Evolutionary conservation across 2,329 filamentous ascomycete species (phyloP), one percentile per base, ranked within the genome.

Genomic region (Penicillium expansum): DNA sequence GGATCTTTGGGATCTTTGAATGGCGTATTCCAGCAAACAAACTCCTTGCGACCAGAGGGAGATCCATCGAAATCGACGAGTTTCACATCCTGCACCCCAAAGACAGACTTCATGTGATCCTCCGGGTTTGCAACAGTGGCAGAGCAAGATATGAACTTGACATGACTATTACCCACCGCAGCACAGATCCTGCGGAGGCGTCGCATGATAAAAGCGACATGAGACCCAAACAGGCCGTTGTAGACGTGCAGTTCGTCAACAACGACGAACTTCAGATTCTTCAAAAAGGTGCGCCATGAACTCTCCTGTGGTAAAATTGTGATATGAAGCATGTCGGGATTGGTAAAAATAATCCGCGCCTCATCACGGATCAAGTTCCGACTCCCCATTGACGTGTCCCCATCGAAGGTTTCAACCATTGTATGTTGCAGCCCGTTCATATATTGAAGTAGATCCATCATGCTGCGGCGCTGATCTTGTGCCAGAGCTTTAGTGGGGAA

Each of bases 401-500:
- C 94, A 70, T 99, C 94, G 64, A 96, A 97, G 0, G 94, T 97
- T 69, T 97, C 94, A 2, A 97, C 91, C 18, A 95, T 77, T 0
- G 86, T 79, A 41, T 90, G 81, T 68, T 92, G 86, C 22, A 97
- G 75, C 0, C 86, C 87, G 1, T 88, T 83, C 82, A 99, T 90
- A 66, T 89, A 96, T 0, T 83, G 77, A 59, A 97, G 78, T 69
- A 97, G 83, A 52, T 96, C 91, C 67, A 90, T 90, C 71, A 99
- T 79, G 64, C 92, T 96, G 64, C 92, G 84, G 65, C 88, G 86
- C 73, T 99, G 94, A 73, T 99, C 94, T 71, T 99, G 94, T 0
- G 94, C 93, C 16, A 99, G 77, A 1, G 94, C 94, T 75, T 99
- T 99, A 0, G 94, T 99, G 0, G 94, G 94, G 59, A 99, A 99